Evolutionary conservation across 2,329 filamentous ascomycete species (phyloP), one percentile per base, ranked within the genome.

Genomic region (Fusarium globosum): DNA sequence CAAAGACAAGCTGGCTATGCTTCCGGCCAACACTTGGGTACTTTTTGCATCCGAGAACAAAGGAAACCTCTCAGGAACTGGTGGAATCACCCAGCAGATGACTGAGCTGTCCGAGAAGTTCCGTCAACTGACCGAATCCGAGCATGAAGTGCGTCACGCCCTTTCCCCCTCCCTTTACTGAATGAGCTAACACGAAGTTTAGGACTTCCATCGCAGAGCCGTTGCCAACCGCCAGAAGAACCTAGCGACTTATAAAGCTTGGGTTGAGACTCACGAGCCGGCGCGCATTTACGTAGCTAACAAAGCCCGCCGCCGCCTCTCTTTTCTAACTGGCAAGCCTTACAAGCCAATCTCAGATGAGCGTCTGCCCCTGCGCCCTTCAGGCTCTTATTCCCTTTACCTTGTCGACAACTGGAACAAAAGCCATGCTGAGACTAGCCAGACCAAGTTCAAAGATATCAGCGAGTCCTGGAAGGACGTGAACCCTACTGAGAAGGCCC

Each of bases 211-310:
- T n/a, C 72, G 78, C 28, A 75, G 43, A 18, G 81, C 79, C 35
- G 62, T 78, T 5, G 72, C 82, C 71, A 89, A 89, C 81, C 80
- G 79, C 53, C 71, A 76, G 26, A 68, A 74, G 74, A 88, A 88
- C 76, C 74, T 79, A 14, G 81, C 78, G 14, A 74, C 78, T 23
- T 82, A 82, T 76, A 83, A 85, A 79, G 79, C 82, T 21, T 90
- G 88, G 88, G 78, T 89, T n/a, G 80, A 85, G 67, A 80, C 78
- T 35, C 77, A 85, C 73, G 78, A 84, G 7, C 79, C 81, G 7
- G 76, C 79, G 57, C 79, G 82, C 36, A 85, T 89, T 60, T 69
- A 76, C 53, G 68, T 79, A 6, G 88, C 88, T 69, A 89, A 88
- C 81, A 71, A 68, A 6, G 86, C 87, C 28, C 88, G 88, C 63